Conservation (phyloP, 2,329 filamentous ascomycete genomes). For the Intubia oerlemansii region DNA sequence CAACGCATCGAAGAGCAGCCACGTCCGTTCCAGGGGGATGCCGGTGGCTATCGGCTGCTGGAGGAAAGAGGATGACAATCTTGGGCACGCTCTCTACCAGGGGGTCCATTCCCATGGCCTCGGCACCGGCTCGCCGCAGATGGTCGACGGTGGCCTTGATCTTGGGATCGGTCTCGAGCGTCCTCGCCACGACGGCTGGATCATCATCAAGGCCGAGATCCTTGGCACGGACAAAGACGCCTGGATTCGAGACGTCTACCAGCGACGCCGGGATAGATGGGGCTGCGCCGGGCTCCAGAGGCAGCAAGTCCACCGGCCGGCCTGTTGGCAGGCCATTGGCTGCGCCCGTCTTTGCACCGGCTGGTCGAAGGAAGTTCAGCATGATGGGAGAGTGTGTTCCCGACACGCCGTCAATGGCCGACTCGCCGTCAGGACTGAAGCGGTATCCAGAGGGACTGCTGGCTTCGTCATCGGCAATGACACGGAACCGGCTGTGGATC, state of each 20-base stretch:
- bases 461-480: no score
- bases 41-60: constrained; percentile 4
- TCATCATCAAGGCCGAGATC: constrained; percentile 11
- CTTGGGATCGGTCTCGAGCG: constrained; percentile 12
- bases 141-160: constrained; percentile 15
- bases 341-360: constrained; percentile 19
- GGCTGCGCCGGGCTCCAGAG: constrained; percentile 9
- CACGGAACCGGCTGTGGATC: constrained; percentile 16
- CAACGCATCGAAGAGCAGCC: constrained; percentile 21
- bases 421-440: constrained; percentile 14
- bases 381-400: constrained; percentile 15
- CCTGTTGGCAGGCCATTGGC: constrained; percentile 17
- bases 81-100: constrained; percentile 19
- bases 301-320: constrained; percentile 13
- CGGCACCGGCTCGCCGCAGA: constrained; percentile 17
- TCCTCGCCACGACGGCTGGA: constrained; percentile 9
- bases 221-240: constrained; percentile 17
- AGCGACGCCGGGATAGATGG: constrained; percentile 14
- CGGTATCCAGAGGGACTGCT: no score
- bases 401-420: constrained; percentile 19
- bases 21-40: no score
- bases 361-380: constrained; percentile 18
- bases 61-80: constrained; percentile 20
- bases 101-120: constrained; percentile 18
- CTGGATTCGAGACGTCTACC: constrained; percentile 20